Conservation (phyloP, 176 grass and related monocot species). For the Zoysia japonica region DNA sequence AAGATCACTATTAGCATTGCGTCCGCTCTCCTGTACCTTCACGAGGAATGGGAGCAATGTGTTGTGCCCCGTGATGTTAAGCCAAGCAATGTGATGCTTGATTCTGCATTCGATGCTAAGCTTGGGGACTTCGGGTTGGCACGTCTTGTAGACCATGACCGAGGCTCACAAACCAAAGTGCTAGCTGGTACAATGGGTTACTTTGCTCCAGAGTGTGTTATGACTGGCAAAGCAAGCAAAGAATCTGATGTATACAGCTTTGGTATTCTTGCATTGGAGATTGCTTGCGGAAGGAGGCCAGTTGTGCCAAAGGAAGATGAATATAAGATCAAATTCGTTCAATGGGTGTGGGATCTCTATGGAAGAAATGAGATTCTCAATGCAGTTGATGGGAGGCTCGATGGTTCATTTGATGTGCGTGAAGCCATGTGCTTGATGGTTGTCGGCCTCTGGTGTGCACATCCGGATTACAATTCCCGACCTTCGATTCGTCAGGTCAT, state of each 20-base stretch:
- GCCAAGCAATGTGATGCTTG: slow-evolving; percentile 77
- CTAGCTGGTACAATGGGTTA: slow-evolving; percentile 75
- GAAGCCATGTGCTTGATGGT: slow-evolving; percentile 54
- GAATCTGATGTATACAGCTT: slow-evolving; percentile 75
- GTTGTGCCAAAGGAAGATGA: slow-evolving; percentile 51
- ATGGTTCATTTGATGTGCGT: slow-evolving; percentile 41
- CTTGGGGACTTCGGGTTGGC: slow-evolving; percentile 79
- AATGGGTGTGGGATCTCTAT: slow-evolving; percentile 70
- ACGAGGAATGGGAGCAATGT: slow-evolving; percentile 78
- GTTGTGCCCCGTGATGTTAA: slow-evolving; percentile 69
- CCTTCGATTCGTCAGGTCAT: slow-evolving; percentile 58
- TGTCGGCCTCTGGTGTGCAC: slow-evolving; percentile 66
- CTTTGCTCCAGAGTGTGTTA: slow-evolving; percentile 65
- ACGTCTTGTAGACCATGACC: slow-evolving; percentile 61
- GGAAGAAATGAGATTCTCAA: slow-evolving; percentile 51
- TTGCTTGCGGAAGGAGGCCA: slow-evolving; percentile 56
- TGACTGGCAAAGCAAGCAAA: slow-evolving; percentile 67
- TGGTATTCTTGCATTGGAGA: slow-evolving; percentile 63
- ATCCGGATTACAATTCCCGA: slow-evolving; percentile 55
- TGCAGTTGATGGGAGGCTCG: slow-evolving; percentile 53
- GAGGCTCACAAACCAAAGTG: slow-evolving; percentile 61
- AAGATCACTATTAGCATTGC: slow-evolving; percentile 55
- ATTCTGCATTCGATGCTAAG: slow-evolving; percentile 65
- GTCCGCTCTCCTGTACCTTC: slow-evolving; percentile 66
- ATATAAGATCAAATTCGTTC: slow-evolving; percentile 47